Percentiles rank a stretch among this genome's conserved stretches.
Conservation (phyloP, 768 basidiomycete species). For the Phaffia australis region DNA sequence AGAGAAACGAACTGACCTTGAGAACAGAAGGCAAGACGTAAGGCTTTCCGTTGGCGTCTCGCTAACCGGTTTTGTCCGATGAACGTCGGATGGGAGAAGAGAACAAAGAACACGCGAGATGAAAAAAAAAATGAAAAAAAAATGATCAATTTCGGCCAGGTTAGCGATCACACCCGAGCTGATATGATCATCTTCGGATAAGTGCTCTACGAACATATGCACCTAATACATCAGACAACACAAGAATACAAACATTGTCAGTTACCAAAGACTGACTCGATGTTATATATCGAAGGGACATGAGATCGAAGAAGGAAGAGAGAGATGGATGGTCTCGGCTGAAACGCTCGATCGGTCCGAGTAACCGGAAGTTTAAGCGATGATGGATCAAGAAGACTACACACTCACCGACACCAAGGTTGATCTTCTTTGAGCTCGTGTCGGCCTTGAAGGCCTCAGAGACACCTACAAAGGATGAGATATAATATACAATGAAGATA, state of each 20-base stretch:
- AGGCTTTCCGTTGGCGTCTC: slow-evolving; percentile 88
- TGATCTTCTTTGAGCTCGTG: slow-evolving; percentile 83
- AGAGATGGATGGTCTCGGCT: not conserved
- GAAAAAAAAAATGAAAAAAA: too few relatives aligned
- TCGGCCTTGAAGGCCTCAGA: slow-evolving; percentile 96
- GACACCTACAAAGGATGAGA: slow-evolving; percentile 38
- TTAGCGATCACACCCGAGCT: too few relatives aligned
- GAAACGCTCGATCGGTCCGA: not conserved
- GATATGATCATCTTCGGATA: not conserved
- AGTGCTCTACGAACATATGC: slow-evolving; percentile 17
- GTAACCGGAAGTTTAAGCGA: not conserved
- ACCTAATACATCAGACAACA: slow-evolving; percentile 7
- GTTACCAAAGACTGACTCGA: not conserved
- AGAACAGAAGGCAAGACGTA: slow-evolving; percentile 82
- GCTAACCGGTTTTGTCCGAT: slow-evolving; percentile 30
- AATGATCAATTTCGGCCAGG: too few relatives aligned
- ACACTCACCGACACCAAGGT: slow-evolving; percentile 82
- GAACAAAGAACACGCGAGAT: not conserved
- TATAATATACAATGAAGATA: not conserved
- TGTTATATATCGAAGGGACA: not conserved
- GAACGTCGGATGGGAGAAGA: not conserved
- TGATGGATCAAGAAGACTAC: not conserved
- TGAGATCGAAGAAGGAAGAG: not conserved
- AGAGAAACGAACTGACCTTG: slow-evolving; percentile 48
- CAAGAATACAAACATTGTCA: not conserved